phyloP scores from a whole-genome alignment of 352 stramenopile species.

The Globisporangium parvum region DNA sequence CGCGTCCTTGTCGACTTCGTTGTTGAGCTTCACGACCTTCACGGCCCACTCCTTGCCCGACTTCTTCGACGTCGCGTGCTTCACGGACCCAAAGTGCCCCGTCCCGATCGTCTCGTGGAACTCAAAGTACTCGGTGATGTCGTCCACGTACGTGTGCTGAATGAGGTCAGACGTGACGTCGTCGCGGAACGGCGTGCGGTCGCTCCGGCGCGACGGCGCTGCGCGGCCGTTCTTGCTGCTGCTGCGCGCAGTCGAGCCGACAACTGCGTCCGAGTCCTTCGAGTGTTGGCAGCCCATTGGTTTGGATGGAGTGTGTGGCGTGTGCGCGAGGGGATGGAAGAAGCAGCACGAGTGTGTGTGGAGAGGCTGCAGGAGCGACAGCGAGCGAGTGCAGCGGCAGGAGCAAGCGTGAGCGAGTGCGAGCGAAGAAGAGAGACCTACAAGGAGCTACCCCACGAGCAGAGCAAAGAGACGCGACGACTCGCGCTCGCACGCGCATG shows the following conservation, averaged over 20 bases:
- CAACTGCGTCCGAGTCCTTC: conserved; percentile 31
- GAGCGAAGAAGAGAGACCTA: too few species aligned
- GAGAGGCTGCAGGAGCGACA: background rate
- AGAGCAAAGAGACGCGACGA: background rate
- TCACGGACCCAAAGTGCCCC: conserved; percentile 69
- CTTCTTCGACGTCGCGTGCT: conserved; percentile 47
- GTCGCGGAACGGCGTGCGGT: conserved; percentile 43
- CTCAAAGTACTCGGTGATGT: conserved; percentile 59
- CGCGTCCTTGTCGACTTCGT: conserved; percentile 67
- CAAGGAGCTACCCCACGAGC: too few species aligned
- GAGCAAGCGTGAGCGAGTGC: too few species aligned
- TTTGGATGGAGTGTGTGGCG: background rate
- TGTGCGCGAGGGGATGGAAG: background rate
- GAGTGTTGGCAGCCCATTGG: conserved; percentile 66
- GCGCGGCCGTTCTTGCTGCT: conserved; percentile 11
- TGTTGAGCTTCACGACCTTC: conserved; percentile 67
- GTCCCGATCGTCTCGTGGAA: conserved; percentile 60
- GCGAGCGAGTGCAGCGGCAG: too few species aligned
- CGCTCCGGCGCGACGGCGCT: conserved; percentile 13
- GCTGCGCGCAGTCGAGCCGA: conserved; percentile 23
- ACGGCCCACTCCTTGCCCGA: conserved; percentile 74
- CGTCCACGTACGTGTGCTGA: conserved; percentile 67
- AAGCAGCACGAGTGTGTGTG: background rate
- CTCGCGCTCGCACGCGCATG: too few species aligned
- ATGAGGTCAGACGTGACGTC: conserved; percentile 71